Evolutionary conservation across 2,329 filamentous ascomycete species (phyloP).

Genomic region (Aspergillus latus): DNA sequence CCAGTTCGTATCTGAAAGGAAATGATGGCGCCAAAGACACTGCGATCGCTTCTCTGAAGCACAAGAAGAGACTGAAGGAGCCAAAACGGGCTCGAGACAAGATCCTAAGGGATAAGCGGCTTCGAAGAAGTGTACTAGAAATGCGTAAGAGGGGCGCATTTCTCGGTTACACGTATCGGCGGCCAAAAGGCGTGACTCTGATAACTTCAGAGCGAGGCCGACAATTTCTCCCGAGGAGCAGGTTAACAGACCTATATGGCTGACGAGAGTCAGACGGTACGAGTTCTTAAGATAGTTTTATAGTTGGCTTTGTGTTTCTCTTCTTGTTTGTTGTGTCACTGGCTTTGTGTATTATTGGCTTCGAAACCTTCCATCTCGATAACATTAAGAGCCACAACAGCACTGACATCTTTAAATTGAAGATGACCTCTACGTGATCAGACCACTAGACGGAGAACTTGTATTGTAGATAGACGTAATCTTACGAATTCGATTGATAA

Average conservation of each 20-base stretch:
- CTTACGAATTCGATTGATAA: too few relatives aligned
- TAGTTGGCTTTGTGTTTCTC: not conserved
- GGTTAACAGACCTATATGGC: constrained; percentile 28
- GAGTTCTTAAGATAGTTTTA: not conserved
- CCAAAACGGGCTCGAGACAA: constrained; percentile 81
- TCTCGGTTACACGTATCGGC: constrained; percentile 81
- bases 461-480: not conserved
- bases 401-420: constrained; percentile 17
- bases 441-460: not conserved
- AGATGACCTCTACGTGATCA: not conserved
- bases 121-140: constrained; percentile 69
- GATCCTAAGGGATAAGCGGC: constrained; percentile 70
- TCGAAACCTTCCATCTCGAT: too few relatives aligned
- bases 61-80: constrained; percentile 57
- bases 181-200: constrained; percentile 38
- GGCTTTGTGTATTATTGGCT: not conserved
- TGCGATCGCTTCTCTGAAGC: constrained; percentile 20
- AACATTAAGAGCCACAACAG: not conserved
- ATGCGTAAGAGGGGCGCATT: constrained; percentile 82
- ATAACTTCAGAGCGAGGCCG: constrained; percentile 37
- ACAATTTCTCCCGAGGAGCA: constrained; percentile 23
- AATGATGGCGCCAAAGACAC: constrained; percentile 44
- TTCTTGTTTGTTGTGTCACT: not conserved
- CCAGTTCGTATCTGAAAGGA: constrained; percentile 11
- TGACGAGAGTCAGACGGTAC: not conserved